A percentile compares a stretch with the other conserved stretches of the same genome.
These are phyloP conservation scores for Eucalyptus erythrocorys DNA, from an alignment of 345 rosid genomes.

Conservation along the genomic window DNA sequence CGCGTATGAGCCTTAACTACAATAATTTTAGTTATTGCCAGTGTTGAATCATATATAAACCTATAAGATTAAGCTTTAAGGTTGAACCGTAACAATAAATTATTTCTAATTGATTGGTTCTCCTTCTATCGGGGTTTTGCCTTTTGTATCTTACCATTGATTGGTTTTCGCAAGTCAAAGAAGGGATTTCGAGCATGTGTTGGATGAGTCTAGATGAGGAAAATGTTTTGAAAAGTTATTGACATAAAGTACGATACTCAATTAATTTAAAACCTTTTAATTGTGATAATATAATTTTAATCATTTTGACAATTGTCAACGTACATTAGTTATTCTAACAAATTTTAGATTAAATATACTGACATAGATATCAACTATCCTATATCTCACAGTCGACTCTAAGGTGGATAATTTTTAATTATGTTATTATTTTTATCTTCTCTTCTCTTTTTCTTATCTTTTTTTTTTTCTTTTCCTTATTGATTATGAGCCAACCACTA, in stretches of 20 bases:
- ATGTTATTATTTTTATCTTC: not conserved
- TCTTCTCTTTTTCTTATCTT: not conserved
- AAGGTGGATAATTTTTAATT: not conserved
- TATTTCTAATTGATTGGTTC: not conserved
- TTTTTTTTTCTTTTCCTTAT: not conserved
- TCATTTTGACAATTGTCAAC: not conserved
- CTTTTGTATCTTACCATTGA: not conserved
- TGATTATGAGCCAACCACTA: not conserved
- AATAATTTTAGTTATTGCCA: not conserved
- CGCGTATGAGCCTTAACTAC: not conserved
- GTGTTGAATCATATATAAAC: not conserved
- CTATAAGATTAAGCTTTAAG: not conserved
- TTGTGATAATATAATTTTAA: not conserved
- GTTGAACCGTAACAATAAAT: not conserved
- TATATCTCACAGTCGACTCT: rapidly evolving
- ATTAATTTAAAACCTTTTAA: rapidly evolving
- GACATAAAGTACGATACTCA: rapidly evolving
- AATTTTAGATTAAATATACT: not conserved
- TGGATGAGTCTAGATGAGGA: not conserved
- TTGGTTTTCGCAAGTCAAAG: not conserved
- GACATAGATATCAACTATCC: rapidly evolving
- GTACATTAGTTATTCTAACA: not conserved
- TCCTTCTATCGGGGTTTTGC: not conserved
- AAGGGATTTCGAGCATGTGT: not conserved
- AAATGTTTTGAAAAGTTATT: not conserved